Evolutionary conservation across 2,329 filamentous ascomycete genomes (phyloP).

Genomic region (Colletotrichum costaricense): DNA sequence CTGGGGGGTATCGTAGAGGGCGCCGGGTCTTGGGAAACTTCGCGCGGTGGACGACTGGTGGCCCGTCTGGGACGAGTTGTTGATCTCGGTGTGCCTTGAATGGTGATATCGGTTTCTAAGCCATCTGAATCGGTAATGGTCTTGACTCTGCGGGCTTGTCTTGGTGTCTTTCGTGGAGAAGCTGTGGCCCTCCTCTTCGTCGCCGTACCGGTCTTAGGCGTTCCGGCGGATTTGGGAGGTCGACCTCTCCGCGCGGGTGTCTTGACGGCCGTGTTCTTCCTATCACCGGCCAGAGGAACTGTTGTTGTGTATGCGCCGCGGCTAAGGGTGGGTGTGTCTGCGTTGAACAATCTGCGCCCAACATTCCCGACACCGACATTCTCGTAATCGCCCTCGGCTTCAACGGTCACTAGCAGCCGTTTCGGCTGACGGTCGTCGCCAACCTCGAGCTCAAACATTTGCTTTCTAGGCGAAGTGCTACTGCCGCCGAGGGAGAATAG

Average conservation of each 20-base stretch:
- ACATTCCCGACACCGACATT: conserved; percentile 35
- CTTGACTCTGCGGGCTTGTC: conserved; percentile 46
- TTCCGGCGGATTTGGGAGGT: conserved; percentile 62
- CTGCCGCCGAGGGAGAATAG: conserved; percentile 47
- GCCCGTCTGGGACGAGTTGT: conserved; percentile 39
- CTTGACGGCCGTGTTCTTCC: conserved; percentile 45
- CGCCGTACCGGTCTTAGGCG: conserved; percentile 57
- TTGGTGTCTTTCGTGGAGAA: conserved; percentile 54
- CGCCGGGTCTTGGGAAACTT: conserved; percentile 15
- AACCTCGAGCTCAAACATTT: conserved; percentile 67
- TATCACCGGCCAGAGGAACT: conserved; percentile 62
- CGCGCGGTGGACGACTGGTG: conserved; percentile 16
- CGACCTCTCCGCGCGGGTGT: conserved; percentile 58
- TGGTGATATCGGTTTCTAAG: conserved; percentile 41
- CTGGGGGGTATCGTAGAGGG: conserved; percentile 15
- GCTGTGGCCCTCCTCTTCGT: conserved; percentile 56
- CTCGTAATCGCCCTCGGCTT: conserved; percentile 52
- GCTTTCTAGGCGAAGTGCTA: conserved; percentile 62
- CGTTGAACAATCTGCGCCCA: conserved; percentile 56
- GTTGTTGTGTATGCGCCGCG: conserved; percentile 59
- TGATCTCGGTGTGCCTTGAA: conserved; percentile 47
- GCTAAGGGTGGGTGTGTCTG: conserved; percentile 53
- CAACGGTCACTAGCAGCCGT: conserved; percentile 65
- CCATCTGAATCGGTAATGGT: conserved; percentile 41
- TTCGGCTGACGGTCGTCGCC: conserved; percentile 62